Evolutionary conservation across 139 green algal species (phyloP), one percentile per base, ranked within the genome.

Genomic region (Picochlorum sp.): DNA sequence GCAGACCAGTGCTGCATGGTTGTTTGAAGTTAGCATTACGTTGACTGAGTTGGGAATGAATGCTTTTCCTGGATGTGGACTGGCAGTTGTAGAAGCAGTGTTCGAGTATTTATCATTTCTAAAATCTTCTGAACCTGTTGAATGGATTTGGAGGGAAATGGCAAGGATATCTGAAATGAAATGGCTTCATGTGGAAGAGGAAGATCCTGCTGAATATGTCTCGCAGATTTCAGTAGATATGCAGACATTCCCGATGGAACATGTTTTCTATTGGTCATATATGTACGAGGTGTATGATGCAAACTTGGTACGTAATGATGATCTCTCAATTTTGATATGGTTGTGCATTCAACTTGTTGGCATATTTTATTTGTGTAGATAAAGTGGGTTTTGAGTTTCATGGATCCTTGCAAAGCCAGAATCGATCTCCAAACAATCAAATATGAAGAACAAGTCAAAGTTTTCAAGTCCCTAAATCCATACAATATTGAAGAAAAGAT

Each of bases 71-170:
- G 87, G 86, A 25, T 65, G 59, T 26, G 87, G 87, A 5, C 65
- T 95, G 44, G 80, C 71, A 16, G 54, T 67, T 8, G 74, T 81
- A 29, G 64, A 24, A 18, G 67, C 93, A 41, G 30, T 96, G 33
- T 96, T 94, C 43, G 45, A 88, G 36, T 96, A 94, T 73, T 50
- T 98, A 4, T 45, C 32, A 16, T 79, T 96, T 81, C 72, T 96
- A 61, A 52, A 63, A 13, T 2, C n/a, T 14, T 63, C 35, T 29
- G 83, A 81, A 1, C 76, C 66, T 0, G 69, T 79, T 58, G 84
- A 69, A 44, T 98, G 91, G 91, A 83, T 91, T 37, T 97, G 77
- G 59, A 45, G 81, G 10, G 92, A 98, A 78, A 63, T 94, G 44
- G 63, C 71, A 28, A 57, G 67, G 22, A 84, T 95, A 4, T 68